Evolutionary conservation across 306 rosid species (phyloP).

Genomic region (Alnus glutinosa): DNA sequence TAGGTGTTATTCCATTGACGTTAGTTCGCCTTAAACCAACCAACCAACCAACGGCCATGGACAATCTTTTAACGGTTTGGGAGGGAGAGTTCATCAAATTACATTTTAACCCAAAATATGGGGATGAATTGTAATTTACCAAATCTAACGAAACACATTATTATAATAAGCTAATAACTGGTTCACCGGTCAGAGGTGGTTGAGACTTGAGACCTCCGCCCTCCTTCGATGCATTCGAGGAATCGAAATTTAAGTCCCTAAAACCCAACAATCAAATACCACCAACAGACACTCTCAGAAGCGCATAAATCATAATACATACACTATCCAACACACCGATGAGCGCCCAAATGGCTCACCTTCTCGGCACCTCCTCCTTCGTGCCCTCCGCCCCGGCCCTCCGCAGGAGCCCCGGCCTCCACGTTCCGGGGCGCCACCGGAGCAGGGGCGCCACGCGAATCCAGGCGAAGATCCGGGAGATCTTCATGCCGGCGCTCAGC

Average conservation of each 20-base stretch:
- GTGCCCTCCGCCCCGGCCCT: constrained; percentile 42
- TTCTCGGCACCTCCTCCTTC: constrained; percentile 67
- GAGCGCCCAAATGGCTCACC: constrained; percentile 63
- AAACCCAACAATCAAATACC: no score
- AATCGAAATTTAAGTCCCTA: neutral
- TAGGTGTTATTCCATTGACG: no score
- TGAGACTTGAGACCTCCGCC: constrained; percentile 79
- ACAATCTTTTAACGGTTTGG: no score
- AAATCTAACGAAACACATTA: neutral
- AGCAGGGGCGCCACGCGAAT: constrained; percentile 28
- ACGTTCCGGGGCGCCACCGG: constrained; percentile 22
- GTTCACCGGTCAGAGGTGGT: constrained; percentile 41
- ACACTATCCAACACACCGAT: no score
- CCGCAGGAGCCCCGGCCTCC: constrained; percentile 18
- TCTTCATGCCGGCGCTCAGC: constrained; percentile 98
- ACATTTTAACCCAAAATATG: no score
- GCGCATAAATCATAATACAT: no score
- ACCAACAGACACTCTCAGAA: neutral
- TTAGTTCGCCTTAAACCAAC: no score
- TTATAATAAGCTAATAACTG: neutral
- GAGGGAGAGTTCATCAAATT: no score
- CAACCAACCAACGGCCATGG: no score
- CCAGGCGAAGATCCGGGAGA: constrained; percentile 91
- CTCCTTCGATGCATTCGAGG: constrained; percentile 75
- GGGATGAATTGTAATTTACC: no score